phyloP scores from a whole-genome alignment of 1,284 basidiomycete species.

The Serendipita sp. region DNA sequence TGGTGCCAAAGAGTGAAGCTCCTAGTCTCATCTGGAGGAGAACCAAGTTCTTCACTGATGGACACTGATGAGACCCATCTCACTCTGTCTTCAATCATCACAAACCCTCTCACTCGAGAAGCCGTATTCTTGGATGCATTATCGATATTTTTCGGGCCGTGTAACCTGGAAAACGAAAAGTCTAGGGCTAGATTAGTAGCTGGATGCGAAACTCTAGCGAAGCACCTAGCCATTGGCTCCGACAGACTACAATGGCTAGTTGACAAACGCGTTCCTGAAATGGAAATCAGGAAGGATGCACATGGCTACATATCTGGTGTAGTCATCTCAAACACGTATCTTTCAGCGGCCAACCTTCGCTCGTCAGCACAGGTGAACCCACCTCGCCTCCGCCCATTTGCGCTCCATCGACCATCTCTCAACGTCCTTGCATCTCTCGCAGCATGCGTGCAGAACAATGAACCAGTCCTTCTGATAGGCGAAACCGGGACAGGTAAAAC shows the following conservation, averaged over 20 bases:
- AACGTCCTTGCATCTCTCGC: constrained; percentile 72
- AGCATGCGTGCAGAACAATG: constrained; percentile 55
- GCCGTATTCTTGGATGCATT: constrained; percentile 82
- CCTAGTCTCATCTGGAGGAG: constrained; percentile 34
- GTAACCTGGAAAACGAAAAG: constrained; percentile 34
- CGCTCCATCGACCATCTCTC: constrained; percentile 78
- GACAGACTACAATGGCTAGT: constrained; percentile 46
- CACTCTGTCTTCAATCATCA: constrained; percentile 29
- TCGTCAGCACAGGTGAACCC: constrained; percentile 21
- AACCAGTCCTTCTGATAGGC: constrained; percentile 86
- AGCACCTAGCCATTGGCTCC: constrained; percentile 49
- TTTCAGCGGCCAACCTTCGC: constrained; percentile 26
- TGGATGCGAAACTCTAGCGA: constrained; percentile 34
- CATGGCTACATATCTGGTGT: constrained; percentile 46
- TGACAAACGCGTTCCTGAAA: constrained; percentile 47
- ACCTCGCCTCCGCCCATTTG: constrained; percentile 54
- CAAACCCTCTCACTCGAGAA: constrained; percentile 73
- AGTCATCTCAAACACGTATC: constrained; percentile 39
- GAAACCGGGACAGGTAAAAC: constrained; percentile 99
- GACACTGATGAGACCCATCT: constrained; percentile 26
- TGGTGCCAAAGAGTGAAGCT: constrained; percentile 66
- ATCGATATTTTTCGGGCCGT: constrained; percentile 83
- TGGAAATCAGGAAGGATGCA: constrained; percentile 51
- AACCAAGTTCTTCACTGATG: not conserved
- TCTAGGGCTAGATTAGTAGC: constrained; percentile 36